Evolutionary conservation across 108 stramenopile species (phyloP), one percentile per base, ranked within the genome.

Genomic region (Asterionellopsis glacialis): DNA sequence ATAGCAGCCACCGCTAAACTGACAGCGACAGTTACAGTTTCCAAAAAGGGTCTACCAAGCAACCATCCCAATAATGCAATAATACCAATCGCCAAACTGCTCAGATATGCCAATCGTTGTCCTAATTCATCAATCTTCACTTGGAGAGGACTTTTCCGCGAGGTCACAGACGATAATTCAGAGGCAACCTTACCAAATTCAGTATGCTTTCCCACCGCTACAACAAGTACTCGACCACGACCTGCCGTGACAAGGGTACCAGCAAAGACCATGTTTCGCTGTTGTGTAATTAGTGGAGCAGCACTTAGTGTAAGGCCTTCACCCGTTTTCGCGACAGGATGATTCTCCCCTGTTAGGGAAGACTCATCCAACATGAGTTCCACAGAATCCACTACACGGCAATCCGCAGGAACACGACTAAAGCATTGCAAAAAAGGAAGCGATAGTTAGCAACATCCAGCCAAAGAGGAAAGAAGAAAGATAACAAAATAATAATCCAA

Each of bases 1-100:
- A 98, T 97, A 16, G 97, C 97, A n/a, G 97, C 97, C 12, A 98
- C 97, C 9, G 95, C 97, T 18, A 98, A 74, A 66, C 95, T 95
- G n/a, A 99, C 97, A 3, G 96, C 98, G 23, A 97, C 95, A 14
- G 90, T 92, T 24, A 96, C 75, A 16, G 87, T 92, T 56, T 94
- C 91, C 52, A 93, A 63, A 39, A 93, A 82, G 7, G 89, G 84
- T 23, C 92, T 70, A 51, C 95, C 94, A 55, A 92, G 73, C 9
- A 87, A 47, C 19, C 84, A 75, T 9, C 97, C 97, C 51, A 89
- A 60, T 23, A 92, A 26, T 13, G 88, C 95, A 69, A 98, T 96
- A 15, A 91, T 14, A 11, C 68, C 73, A 75, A 98, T 98, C 12
- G 90, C 80, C 13, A 73, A 76, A 55, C 88, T 90, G 41, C 83